A percentile compares a stretch with the other conserved stretches of the same genome.
phyloP scores from a whole-genome alignment of 2,329 filamentous ascomycete species.

The Rutstroemia sp. region DNA sequence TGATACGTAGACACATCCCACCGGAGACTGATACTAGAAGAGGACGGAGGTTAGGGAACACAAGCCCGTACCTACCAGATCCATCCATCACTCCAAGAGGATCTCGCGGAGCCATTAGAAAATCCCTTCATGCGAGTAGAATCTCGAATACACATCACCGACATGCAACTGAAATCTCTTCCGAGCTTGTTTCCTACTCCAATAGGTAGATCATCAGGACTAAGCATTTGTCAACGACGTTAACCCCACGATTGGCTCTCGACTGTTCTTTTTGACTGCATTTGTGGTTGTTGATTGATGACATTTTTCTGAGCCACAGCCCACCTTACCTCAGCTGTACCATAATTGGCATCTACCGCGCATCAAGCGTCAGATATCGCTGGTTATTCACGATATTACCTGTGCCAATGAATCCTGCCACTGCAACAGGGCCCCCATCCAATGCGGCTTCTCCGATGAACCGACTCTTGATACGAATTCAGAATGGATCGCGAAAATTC shows the following conservation, averaged over 20 bases:
- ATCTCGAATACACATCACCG: too few relatives aligned
- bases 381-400: background rate
- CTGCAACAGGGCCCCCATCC: background rate
- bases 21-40: too few relatives aligned
- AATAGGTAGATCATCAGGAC: too few relatives aligned
- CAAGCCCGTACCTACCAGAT: background rate
- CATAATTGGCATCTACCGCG: background rate
- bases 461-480: constrained; percentile 3
- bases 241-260: too few relatives aligned
- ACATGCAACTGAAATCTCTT: too few relatives aligned
- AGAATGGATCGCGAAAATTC: constrained; percentile 7
- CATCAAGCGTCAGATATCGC: background rate
- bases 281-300: background rate
- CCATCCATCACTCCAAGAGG: too few relatives aligned
- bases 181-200: too few relatives aligned
- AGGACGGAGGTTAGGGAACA: too few relatives aligned
- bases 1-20: background rate
- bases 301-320: background rate
- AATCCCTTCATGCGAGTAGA: too few relatives aligned
- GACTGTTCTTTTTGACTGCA: background rate
- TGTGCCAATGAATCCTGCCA: background rate
- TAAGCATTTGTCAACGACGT: too few relatives aligned
- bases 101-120: too few relatives aligned
- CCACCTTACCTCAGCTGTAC: background rate
- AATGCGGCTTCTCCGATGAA: constrained; percentile 14